Evolutionary conservation across 2,329 filamentous ascomycete genomes (phyloP).

Genomic region (Fusarium newnesense): DNA sequence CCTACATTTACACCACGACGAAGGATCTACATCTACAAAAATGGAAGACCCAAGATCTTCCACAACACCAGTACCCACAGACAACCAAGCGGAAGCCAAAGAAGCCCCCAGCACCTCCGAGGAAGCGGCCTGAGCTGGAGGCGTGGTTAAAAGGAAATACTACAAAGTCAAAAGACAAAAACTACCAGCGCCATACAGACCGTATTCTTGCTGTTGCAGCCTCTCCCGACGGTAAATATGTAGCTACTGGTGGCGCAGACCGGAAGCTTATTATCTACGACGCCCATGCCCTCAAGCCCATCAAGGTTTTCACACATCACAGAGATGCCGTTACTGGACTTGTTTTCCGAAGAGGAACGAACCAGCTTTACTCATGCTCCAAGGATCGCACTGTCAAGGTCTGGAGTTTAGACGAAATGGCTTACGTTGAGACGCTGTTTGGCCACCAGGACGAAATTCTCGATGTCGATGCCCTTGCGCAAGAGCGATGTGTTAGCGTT

Average conservation of each 20-base stretch:
- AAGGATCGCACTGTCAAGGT: conserved; percentile 95
- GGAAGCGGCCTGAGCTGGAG: conserved; percentile 71
- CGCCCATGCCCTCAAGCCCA: conserved; percentile 78
- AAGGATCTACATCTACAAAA: conserved; percentile 89
- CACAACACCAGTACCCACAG: conserved; percentile 68
- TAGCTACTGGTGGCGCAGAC: conserved; percentile 90
- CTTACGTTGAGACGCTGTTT: conserved; percentile 95
- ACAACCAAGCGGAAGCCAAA: conserved; percentile 68
- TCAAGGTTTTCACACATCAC: conserved; percentile 91
- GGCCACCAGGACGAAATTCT: conserved; percentile 94
- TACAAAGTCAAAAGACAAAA: conserved; percentile 68
- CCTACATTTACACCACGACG: conserved; percentile 87
- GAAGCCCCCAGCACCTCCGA: conserved; percentile 67
- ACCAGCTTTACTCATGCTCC: conserved; percentile 91
- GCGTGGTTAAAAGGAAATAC: conserved; percentile 71
- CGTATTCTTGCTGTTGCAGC: conserved; percentile 86
- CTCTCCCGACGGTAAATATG: conserved; percentile 87
- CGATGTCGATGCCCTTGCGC: conserved; percentile 82
- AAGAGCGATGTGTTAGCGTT: conserved; percentile 91
- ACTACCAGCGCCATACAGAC: conserved; percentile 81
- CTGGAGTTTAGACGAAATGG: conserved; percentile 91
- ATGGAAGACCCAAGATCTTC: conserved; percentile 82
- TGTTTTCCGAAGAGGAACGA: conserved; percentile 86
- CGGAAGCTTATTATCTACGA: conserved; percentile 89
- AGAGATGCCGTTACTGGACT: conserved; percentile 87